phyloP scores from a whole-genome alignment of 371 early-diverging fungal genomes.

The Paraphysoderma sedebokerense region DNA sequence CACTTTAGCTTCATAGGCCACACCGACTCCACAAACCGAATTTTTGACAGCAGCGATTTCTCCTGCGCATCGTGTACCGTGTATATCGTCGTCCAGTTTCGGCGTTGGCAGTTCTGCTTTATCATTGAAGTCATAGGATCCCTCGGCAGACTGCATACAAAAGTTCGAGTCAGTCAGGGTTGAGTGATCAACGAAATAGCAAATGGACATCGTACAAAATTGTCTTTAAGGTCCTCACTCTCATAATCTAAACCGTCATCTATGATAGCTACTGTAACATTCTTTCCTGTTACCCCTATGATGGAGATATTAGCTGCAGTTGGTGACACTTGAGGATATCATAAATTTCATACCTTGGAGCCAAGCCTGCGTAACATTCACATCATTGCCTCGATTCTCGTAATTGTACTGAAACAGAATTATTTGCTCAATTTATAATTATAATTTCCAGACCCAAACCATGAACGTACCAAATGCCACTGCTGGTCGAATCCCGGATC shows the following conservation, averaged over 20 bases:
- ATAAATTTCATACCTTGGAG: constrained; percentile 30
- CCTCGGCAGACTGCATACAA: constrained; percentile 39
- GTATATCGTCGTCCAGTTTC: constrained; percentile 53
- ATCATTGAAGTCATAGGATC: constrained; percentile 86
- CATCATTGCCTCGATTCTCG: constrained; percentile 47
- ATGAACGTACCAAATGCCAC: constrained; percentile 54
- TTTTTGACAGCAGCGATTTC: constrained; percentile 75
- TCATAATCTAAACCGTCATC: constrained; percentile 87
- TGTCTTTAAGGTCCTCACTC: constrained; percentile 59
- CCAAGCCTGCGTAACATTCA: constrained; percentile 89
- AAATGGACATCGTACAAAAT: constrained; percentile 54
- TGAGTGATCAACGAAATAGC: neutral
- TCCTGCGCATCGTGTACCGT: constrained; percentile 95
- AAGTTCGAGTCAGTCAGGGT: neutral
- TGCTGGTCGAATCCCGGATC: constrained; percentile 70
- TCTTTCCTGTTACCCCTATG: constrained; percentile 58
- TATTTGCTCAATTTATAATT: neutral
- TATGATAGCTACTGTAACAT: constrained; percentile 66
- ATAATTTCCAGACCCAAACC: neutral
- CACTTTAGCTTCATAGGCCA: constrained; percentile 75
- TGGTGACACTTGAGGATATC: neutral
- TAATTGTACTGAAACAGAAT: constrained; percentile 40
- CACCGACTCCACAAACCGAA: constrained; percentile 75
- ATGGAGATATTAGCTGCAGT: neutral
- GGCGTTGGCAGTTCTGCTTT: constrained; percentile 61